Evolutionary conservation across 345 rosid genomes (phyloP), one percentile per base, ranked within the genome.

Genomic region (Diplotaxis tenuifolia): DNA sequence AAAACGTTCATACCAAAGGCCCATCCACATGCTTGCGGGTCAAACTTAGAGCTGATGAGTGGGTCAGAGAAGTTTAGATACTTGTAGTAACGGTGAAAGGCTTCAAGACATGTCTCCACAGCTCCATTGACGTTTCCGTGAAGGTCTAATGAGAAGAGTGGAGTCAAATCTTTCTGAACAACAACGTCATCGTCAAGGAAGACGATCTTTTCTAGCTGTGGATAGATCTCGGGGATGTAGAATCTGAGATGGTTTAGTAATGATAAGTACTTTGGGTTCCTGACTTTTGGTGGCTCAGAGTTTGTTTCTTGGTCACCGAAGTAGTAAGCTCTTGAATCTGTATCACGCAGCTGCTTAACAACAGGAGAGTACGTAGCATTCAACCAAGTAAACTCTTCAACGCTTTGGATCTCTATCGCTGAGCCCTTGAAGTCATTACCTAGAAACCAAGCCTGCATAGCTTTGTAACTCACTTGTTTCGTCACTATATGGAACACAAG

Each of bases 101-200:
- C 59, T 54, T 22, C 29, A 56, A 56, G 61, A 25, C 61, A 23
- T 10, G 27, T 23, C 29, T 12, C 16, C 15, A 55, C 32, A 16
- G 95, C 97, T 80, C 98, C 96, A 1, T 89, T 91, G 40, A 89
- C 97, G 71, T 91, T 88, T 68, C 95, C 95, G 36, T 94, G 98
- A 65, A 94, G 80, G 83, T 95, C 93, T 85, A 94, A 73, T 9
- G 91, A 88, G 54, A 91, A 87, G 62, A 94, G 93, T 3, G 86
- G 86, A 10, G 93, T 91, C 80, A 93, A 82, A 80, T 93, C 97
- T 81, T 89, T 93, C 84, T 93, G 54, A 68, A 89, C 89, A 62
- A 93, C 96, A 63, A 91, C 89, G 75, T 94, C 98, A 58, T 94
- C 96, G 25, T 91, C 98, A 14, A 95, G 93, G 68, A 90, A 89